Base-by-base conservation (phyloP, 148 eudicot species). In the Silene uniflora region DNA sequence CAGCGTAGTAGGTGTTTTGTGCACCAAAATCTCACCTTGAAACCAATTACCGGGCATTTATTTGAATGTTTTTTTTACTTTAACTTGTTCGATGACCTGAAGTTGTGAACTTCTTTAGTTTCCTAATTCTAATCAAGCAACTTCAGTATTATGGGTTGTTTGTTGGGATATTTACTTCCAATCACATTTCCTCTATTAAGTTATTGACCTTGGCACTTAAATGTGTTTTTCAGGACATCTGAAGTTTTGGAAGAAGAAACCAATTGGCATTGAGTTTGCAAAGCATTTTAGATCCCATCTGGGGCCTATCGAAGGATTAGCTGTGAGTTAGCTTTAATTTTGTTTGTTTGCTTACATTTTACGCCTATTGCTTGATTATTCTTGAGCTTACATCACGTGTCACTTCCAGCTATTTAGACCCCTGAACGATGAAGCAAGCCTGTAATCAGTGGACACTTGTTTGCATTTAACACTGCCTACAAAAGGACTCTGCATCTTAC, bases 201-300 rank as follows among this genome's bases (percentile, higher is more conserved):
- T 55, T 69, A 35, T 63, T 80, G 54, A 76, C 62, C 67, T 39
- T 44, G 24, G 39, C 23, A 16, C 19, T 47, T 19, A 23, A 23
- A 27, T 81, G 17, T 35, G 10, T 62, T 74, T 71, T 13, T 42
- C 77, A 95, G 99, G 99, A 67, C 99, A 95, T 77, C 77, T 95
- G 81, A 95, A 95, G 80, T 95, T 95, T 79, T 95, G 99, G 99
- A 95, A 95, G 93, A 95, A 95, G 86, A 92, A 88, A 78, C 78
- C 92, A 60, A 61, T 83, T 21, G 99, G 99, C 49, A 88, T 92
- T 67, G 99, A 95, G 87, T 95, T 95, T 86, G 99, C 99, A 27
- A 95, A 95, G 84, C 97, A 92, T 85, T 95, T 95, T 80, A 89
- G 92, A 81, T 87, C 99, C 79, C 99, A 95, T 79, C 89, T 90